Percentiles rank a stretch among this genome's conserved stretches.
Evolutionary conservation across 768 basidiomycete species (phyloP).

Genomic region (Pisolithus orientalis): DNA sequence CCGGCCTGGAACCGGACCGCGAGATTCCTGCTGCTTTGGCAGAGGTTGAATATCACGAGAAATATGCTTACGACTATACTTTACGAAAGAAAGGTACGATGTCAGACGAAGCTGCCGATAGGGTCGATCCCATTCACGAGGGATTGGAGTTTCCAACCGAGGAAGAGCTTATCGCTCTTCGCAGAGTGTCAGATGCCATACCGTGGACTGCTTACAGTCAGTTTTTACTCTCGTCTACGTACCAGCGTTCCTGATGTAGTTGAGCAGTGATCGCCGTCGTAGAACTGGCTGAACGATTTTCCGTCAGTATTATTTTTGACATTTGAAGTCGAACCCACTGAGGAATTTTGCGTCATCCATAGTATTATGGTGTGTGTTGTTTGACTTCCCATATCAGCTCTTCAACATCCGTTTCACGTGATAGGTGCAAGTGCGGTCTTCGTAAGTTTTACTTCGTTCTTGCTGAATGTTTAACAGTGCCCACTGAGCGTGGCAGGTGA

Average conservation of each 20-base stretch:
- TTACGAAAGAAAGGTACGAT: not conserved
- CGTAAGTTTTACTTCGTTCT: constrained; percentile 17
- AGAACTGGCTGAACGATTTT: constrained; percentile 72
- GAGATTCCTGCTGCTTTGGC: not conserved
- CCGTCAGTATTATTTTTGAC: constrained; percentile 31
- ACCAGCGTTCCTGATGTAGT: not conserved
- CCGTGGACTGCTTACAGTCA: constrained; percentile 50
- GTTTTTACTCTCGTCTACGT: not conserved
- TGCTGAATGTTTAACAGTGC: not conserved
- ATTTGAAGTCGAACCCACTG: not conserved
- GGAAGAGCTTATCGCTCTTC: constrained; percentile 51
- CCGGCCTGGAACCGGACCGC: not conserved
- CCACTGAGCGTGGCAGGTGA: constrained; percentile 38
- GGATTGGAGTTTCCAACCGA: constrained; percentile 60
- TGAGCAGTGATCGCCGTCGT: constrained; percentile 54
- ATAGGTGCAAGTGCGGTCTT: constrained; percentile 37
- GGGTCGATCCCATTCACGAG: constrained; percentile 34
- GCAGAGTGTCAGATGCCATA: constrained; percentile 53
- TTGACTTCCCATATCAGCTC: not conserved
- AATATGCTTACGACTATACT: not conserved
- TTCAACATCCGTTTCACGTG: not conserved
- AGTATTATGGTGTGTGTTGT: constrained; percentile 42
- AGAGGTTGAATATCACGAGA: not conserved
- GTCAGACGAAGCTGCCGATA: not conserved
- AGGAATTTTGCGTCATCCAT: not conserved